Percentiles rank a stretch among this genome's conserved stretches.
These are phyloP conservation scores for Schizosaccharomyces pombe DNA, from an alignment of 805 yeast genomes.

Conservation along the genomic window DNA sequence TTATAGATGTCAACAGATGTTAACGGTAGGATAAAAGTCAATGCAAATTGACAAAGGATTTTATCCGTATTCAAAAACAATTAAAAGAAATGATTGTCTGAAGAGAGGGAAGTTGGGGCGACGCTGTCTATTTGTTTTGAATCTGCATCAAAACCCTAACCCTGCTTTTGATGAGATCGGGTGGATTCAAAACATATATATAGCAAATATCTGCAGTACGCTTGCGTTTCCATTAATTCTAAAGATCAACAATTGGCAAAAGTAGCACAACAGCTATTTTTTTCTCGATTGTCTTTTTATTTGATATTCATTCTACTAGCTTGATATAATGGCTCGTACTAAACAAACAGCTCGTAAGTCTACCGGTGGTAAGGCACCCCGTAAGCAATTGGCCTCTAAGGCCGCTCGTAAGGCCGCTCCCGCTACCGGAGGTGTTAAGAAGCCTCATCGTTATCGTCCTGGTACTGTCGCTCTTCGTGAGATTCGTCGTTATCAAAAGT, in stretches of 20 bases:
- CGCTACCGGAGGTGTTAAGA: slow-evolving; percentile 77
- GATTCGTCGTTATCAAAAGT: slow-evolving; percentile 91
- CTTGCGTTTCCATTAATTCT: no score
- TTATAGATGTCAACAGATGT: no score
- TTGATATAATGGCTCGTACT: slow-evolving; percentile 38
- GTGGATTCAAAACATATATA: not conserved
- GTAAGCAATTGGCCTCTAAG: slow-evolving; percentile 76
- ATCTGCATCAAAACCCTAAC: slow-evolving; percentile 1
- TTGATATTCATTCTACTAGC: not conserved
- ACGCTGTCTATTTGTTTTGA: not conserved
- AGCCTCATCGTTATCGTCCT: slow-evolving; percentile 84
- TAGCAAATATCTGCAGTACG: no score
- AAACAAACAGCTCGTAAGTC: slow-evolving; percentile 78
- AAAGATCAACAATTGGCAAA: no score
- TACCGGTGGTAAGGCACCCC: slow-evolving; percentile 83
- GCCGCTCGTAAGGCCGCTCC: slow-evolving; percentile 81
- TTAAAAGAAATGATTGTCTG: no score
- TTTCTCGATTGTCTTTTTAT: not conserved
- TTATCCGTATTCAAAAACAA: no score
- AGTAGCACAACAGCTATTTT: not conserved
- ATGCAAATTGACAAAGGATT: no score
- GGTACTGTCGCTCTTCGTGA: slow-evolving; percentile 93
- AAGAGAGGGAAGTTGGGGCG: not conserved
- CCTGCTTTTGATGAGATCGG: not conserved
- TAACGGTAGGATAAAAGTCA: no score